These are phyloP conservation scores for Gnetum montanum DNA, from an alignment of 75 land plant genomes.

Conservation along the genomic window DNA sequence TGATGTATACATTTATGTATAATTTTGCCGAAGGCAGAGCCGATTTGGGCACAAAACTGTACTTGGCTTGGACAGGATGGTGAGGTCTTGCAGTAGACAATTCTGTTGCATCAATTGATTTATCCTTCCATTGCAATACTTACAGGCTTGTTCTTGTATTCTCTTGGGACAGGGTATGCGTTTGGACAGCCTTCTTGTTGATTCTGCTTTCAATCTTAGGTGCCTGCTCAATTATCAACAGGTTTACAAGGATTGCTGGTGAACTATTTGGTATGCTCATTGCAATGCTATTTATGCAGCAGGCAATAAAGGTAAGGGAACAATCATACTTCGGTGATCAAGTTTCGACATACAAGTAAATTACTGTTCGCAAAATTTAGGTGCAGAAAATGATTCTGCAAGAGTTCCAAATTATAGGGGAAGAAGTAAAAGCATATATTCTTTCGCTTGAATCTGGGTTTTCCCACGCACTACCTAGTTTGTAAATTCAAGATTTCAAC, in stretches of 20 bases:
- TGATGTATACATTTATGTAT: slow-evolving; percentile 89
- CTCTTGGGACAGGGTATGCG: slow-evolving; percentile 66
- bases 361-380: background rate
- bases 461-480: background rate
- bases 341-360: background rate
- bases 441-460: too few species aligned
- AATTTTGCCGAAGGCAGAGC: slow-evolving; percentile 66
- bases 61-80: slow-evolving; percentile 88
- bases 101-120: background rate
- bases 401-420: background rate
- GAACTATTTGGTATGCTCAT: slow-evolving; percentile 90
- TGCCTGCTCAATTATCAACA: slow-evolving; percentile 86
- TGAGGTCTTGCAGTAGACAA: slow-evolving; percentile 4
- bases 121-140: too few species aligned
- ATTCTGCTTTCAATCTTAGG: slow-evolving; percentile 64
- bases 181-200: slow-evolving; percentile 73
- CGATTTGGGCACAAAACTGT: slow-evolving; percentile 48
- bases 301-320: slow-evolving; percentile 74
- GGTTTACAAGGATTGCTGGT: slow-evolving; percentile 89
- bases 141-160: too few species aligned
- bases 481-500: background rate
- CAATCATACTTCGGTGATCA: too few species aligned
- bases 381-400: background rate
- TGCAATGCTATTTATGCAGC: slow-evolving; percentile 92
- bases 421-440: too few species aligned